phyloP scores from a whole-genome alignment of 495 filamentous ascomycete species.

The Podospora didyma region DNA sequence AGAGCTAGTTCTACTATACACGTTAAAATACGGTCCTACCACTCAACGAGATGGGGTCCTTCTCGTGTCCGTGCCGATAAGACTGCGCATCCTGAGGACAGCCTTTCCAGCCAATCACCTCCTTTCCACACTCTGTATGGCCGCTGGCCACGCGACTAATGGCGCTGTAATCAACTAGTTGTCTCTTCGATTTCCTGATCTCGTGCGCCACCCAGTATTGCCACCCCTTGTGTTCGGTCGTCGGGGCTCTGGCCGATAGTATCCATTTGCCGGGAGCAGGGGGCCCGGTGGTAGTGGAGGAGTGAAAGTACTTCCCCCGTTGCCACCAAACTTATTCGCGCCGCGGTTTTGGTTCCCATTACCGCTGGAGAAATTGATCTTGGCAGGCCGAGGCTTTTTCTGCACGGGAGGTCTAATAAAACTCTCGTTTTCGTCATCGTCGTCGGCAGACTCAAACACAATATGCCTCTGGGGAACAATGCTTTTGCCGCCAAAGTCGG shows the following conservation, averaged over 20 bases:
- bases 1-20: no score
- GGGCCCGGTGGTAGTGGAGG: slow-evolving; percentile 22
- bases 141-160: no score
- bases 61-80: no score
- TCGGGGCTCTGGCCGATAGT: no score
- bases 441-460: slow-evolving; percentile 34
- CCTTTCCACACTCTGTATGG: background rate
- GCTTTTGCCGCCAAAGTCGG: slow-evolving; percentile 33
- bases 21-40: no score
- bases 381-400: slow-evolving; percentile 14
- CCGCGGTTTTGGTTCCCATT: background rate
- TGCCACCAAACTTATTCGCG: slow-evolving; percentile 1
- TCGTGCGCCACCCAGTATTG: no score
- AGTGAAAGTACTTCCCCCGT: slow-evolving; percentile 1
- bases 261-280: slow-evolving; percentile 5
- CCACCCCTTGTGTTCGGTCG: no score
- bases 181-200: no score
- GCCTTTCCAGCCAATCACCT: background rate
- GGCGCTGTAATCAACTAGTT: no score
- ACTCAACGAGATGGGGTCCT: no score
- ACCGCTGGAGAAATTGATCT: slow-evolving; percentile 30
- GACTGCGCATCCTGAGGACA: background rate
- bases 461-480: slow-evolving; percentile 35
- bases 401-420: slow-evolving; percentile 35
- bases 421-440: slow-evolving; percentile 40